Evolutionary conservation across 1,284 basidiomycete species (phyloP).

Genomic region (Hemileia vastatrix): DNA sequence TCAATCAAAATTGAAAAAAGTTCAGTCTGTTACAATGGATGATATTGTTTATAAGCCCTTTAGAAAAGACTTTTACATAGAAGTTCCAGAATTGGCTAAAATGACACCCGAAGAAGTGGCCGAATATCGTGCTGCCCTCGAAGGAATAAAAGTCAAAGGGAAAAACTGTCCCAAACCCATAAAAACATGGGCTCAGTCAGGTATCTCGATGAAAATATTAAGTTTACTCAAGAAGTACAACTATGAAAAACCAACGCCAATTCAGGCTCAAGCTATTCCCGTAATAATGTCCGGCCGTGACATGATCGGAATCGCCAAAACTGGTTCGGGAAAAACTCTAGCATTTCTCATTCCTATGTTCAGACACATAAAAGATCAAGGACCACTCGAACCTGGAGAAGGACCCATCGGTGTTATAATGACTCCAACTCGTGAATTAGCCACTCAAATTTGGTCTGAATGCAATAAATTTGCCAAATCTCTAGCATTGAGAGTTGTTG

Average conservation of each 20-base stretch:
- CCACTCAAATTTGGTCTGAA: constrained; percentile 84
- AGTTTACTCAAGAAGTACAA: constrained; percentile 62
- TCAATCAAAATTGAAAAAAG: too few species aligned
- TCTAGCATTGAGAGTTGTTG: constrained; percentile 64
- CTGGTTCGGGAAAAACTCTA: constrained; percentile 44
- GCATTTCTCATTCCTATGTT: constrained; percentile 43
- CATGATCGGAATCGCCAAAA: constrained; percentile 47
- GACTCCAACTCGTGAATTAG: constrained; percentile 87
- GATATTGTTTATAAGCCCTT: too few species aligned
- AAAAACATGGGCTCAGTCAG: constrained; percentile 42
- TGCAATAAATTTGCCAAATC: constrained; percentile 59
- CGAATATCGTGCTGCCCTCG: too few species aligned
- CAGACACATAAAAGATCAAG: too few species aligned
- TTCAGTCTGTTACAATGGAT: too few species aligned
- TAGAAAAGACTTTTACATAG: too few species aligned
- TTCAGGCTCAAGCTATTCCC: constrained; percentile 95
- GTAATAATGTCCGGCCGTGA: constrained; percentile 56
- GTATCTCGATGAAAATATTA: constrained; percentile 38
- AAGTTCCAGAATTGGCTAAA: too few species aligned
- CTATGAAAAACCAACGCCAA: constrained; percentile 81
- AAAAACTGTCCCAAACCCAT: too few species aligned
- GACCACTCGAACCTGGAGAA: constrained; percentile 53
- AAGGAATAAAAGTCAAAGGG: too few species aligned
- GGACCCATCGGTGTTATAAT: constrained; percentile 57
- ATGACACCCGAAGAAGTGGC: too few species aligned